phyloP scores from a whole-genome alignment of 208 protist species.

The Leishmania tropica region DNA sequence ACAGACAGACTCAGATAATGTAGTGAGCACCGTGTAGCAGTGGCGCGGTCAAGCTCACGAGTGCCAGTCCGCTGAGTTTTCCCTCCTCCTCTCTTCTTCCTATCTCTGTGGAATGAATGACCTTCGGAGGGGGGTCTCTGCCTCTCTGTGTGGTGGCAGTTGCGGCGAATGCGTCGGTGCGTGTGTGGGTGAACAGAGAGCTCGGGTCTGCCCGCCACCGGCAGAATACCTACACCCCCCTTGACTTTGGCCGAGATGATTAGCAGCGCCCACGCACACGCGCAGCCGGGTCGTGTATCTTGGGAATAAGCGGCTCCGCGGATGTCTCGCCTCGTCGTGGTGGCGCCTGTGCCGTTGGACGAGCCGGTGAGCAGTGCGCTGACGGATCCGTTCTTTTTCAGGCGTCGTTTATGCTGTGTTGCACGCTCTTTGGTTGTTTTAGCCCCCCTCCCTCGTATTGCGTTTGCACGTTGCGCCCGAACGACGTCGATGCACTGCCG shows the following conservation, averaged over 20 bases:
- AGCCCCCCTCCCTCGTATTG: neutral
- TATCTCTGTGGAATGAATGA: neutral
- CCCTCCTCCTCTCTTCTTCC: neutral
- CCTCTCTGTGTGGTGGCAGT: neutral
- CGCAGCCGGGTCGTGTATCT: neutral
- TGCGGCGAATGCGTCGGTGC: neutral
- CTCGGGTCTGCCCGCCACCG: neutral
- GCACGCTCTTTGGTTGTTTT: neutral
- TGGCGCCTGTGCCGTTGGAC: neutral
- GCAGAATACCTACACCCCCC: neutral
- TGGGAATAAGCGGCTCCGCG: neutral
- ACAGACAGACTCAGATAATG: neutral
- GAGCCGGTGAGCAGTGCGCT: neutral
- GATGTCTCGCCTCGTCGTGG: neutral
- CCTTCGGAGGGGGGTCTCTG: neutral
- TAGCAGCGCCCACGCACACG: neutral
- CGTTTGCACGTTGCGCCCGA: neutral
- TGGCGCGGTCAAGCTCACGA: neutral
- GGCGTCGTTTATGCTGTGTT: neutral
- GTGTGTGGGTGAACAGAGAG: neutral
- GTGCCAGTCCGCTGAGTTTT: neutral
- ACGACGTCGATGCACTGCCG: neutral
- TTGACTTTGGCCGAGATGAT: neutral
- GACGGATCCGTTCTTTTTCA: neutral
- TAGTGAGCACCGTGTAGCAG: neutral